Percentiles rank a stretch among this genome's conserved stretches.
Evolutionary conservation across 495 filamentous ascomycete genomes (phyloP).

Genomic region (Sordaria brevicollis): DNA sequence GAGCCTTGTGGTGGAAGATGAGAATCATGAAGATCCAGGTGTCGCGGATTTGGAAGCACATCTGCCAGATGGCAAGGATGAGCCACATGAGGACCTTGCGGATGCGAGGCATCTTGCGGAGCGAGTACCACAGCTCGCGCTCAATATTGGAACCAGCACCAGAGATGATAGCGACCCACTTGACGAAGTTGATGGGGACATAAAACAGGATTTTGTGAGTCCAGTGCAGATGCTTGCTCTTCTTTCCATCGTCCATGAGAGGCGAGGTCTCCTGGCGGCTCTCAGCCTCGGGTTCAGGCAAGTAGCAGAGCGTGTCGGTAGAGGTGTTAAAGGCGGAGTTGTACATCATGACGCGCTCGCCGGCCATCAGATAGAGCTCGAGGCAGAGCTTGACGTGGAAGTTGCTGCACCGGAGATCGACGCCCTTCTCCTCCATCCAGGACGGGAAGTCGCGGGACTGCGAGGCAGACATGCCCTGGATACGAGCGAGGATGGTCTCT

Average conservation of each 20-base stretch:
- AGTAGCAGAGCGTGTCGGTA: neutral
- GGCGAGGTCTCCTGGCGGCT: neutral
- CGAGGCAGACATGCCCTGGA: neutral
- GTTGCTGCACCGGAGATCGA: constrained; percentile 4
- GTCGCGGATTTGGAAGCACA: constrained; percentile 10
- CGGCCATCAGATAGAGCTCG: neutral
- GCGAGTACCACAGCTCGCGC: constrained; percentile 16
- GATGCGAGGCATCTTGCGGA: constrained; percentile 1
- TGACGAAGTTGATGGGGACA: constrained; percentile 1
- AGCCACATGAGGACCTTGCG: neutral
- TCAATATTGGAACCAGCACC: constrained; percentile 13
- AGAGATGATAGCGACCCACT: constrained; percentile 17
- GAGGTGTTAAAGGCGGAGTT: neutral
- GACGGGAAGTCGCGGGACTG: neutral
- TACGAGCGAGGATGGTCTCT: constrained; percentile 5
- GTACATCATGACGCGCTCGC: neutral
- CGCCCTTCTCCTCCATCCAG: neutral
- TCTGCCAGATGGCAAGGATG: constrained; percentile 6
- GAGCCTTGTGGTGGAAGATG: constrained; percentile 10
- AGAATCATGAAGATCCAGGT: constrained; percentile 11
- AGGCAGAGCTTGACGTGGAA: constrained; percentile 10
- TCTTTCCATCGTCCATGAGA: neutral
- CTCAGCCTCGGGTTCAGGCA: neutral
- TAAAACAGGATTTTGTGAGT: neutral
- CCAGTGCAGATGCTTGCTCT: neutral